Evolutionary conservation across 805 yeast species (phyloP).

Genomic region (Candida manassasensis): DNA sequence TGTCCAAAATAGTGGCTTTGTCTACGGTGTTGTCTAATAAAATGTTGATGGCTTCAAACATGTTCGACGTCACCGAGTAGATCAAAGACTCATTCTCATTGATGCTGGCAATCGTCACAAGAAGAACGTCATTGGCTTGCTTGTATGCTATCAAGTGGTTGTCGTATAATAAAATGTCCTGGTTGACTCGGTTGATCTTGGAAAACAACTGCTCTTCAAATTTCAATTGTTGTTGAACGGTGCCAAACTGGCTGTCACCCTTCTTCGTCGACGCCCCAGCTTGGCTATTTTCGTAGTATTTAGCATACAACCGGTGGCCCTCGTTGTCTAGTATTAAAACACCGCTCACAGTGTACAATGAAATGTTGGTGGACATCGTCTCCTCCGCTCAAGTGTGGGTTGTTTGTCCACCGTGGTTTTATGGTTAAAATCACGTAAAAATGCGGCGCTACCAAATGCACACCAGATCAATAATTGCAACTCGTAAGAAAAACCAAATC

Average conservation of each 20-base stretch:
- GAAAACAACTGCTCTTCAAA: slow-evolving; percentile 70
- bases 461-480: no score
- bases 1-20: slow-evolving; percentile 69
- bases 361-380: slow-evolving; percentile 45
- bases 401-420: slow-evolving; percentile 5
- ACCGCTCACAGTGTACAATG: slow-evolving; percentile 80
- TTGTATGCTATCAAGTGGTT: slow-evolving; percentile 80
- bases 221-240: slow-evolving; percentile 59
- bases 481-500: no score
- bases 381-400: background rate
- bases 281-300: slow-evolving; percentile 54
- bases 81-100: slow-evolving; percentile 85
- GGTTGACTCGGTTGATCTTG: slow-evolving; percentile 76
- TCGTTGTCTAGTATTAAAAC: slow-evolving; percentile 74
- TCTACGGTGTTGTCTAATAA: slow-evolving; percentile 70
- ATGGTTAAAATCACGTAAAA: background rate
- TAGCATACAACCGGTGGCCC: slow-evolving; percentile 77
- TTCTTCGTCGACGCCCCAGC: background rate
- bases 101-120: slow-evolving; percentile 67
- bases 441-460: slow-evolving; percentile 5
- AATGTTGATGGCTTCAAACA: slow-evolving; percentile 77
- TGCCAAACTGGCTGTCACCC: slow-evolving; percentile 31
- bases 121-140: slow-evolving; percentile 69
- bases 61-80: slow-evolving; percentile 68
- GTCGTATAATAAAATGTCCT: slow-evolving; percentile 78